Base-by-base conservation (phyloP, 441 rosid genomes). In the Populus hybrid region DNA sequence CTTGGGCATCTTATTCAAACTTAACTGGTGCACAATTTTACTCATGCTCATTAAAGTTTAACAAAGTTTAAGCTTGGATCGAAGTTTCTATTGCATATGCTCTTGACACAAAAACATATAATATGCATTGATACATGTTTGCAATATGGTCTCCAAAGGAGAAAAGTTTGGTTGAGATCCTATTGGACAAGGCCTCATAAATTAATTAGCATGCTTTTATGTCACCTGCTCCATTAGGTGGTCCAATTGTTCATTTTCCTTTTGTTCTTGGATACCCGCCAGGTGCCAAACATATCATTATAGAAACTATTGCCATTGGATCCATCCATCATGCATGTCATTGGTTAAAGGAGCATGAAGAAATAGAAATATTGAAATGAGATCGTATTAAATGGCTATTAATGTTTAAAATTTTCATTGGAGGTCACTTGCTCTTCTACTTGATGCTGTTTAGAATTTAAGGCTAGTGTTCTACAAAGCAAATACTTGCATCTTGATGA, bases 401-500 rank as follows among this genome's bases (percentile, higher is more conserved):
- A n/a, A 9, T 69, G 5, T 38, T 40, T 8, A 70, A 64, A 65
- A 28, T 81, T 38, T 18, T 65, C 75, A 26, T 73, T 26, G 16
- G 16, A 67, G 34, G 81, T 78, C 64, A 61, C 77, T 84, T 81
- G 82, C 75, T 63, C 34, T 81, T 34, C 23, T 75, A 59, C 36
- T 82, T 61, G 61, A 53, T 53, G 82, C 72, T 87, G 34, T 80
- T 79, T 79, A 95, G 97, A 89, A 79, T 77, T 82, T 53, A 91
- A 85, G 82, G 85, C 83, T 50, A 77, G 84, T 82, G 74, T 80
- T 69, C 77, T 78, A 63, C 83, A 77, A 69, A 84, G 75, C 78
- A 83, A 84, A 78, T 94, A 86, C 85, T 83, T 95, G 82, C 81
- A 80, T 78, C 94, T 92, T 24, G 81, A 81, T 26, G 99, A 94